phyloP scores from a whole-genome alignment of 2,329 filamentous ascomycete species.

The Helicocarpus griseus region DNA sequence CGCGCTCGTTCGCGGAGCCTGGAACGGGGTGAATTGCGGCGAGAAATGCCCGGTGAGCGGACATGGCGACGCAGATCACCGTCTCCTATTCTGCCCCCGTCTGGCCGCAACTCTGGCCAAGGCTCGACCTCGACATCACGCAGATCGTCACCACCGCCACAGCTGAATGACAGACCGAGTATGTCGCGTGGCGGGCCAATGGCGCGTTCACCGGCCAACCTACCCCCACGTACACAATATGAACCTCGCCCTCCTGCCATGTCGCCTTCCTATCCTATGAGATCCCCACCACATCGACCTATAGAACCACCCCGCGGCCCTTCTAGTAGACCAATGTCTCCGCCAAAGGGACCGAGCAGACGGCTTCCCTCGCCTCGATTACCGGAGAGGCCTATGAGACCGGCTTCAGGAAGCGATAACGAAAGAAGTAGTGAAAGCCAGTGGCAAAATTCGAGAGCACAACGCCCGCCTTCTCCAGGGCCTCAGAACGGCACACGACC shows the following conservation, averaged over 20 bases:
- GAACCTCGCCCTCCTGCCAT: conserved; percentile 7
- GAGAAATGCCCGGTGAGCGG: conserved; percentile 39
- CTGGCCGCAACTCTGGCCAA: conserved; percentile 42
- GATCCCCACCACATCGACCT: conserved; percentile 11
- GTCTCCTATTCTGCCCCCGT: conserved; percentile 36
- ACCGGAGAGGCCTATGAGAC: conserved; percentile 9
- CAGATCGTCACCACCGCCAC: conserved; percentile 50
- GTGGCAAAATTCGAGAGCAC: conserved; percentile 2
- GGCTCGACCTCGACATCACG: conserved; percentile 50
- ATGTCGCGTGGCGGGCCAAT: conserved; percentile 17
- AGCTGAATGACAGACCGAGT: conserved; percentile 28
- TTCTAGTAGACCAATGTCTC: conserved; percentile 5
- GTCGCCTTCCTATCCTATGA: conserved; percentile 9
- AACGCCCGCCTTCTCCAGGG: not conserved
- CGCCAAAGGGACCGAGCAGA: conserved; percentile 7
- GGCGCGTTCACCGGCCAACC: conserved; percentile 17
- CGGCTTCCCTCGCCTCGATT: conserved; percentile 8
- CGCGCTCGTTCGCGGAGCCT: conserved; percentile 45
- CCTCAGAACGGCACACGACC: conserved; percentile 1
- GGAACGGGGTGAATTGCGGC: conserved; percentile 40
- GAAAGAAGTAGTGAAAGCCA: not conserved
- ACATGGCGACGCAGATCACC: conserved; percentile 47
- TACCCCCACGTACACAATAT: conserved; percentile 8
- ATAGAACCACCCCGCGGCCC: not conserved
- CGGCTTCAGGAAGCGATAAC: conserved; percentile 10